phyloP scores from a whole-genome alignment of 2,329 filamentous ascomycete species.

The Ceratocystiopsis minuta region DNA sequence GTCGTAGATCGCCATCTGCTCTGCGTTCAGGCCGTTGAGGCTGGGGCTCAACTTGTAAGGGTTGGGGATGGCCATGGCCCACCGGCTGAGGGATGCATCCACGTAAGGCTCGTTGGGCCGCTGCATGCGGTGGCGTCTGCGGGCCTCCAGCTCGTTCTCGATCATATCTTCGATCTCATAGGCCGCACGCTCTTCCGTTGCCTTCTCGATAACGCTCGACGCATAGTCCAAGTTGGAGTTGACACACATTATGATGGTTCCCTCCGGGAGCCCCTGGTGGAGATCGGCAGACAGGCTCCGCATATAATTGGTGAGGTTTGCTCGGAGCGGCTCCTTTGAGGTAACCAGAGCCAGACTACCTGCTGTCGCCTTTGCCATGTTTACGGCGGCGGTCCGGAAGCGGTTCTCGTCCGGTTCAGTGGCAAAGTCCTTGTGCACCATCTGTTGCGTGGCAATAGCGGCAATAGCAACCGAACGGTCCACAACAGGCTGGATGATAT shows the following conservation, averaged over 20 bases:
- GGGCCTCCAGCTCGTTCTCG: conserved; percentile 58
- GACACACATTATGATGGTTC: conserved; percentile 94
- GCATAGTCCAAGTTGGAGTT: conserved; percentile 93
- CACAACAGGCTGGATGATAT: conserved; percentile 94
- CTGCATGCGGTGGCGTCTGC: conserved; percentile 56
- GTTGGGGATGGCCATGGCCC: conserved; percentile 85
- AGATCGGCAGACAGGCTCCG: conserved; percentile 50
- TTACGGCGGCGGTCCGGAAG: conserved; percentile 70
- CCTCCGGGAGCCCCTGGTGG: conserved; percentile 73
- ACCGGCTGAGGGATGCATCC: conserved; percentile 65
- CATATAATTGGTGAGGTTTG: conserved; percentile 96
- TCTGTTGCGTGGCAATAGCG: conserved; percentile 86
- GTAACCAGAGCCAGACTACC: conserved; percentile 93
- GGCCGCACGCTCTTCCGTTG: conserved; percentile 81
- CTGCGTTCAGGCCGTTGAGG: conserved; percentile 56
- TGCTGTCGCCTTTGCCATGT: conserved; percentile 86
- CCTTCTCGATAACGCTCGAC: conserved; percentile 85
- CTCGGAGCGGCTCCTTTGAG: conserved; percentile 87
- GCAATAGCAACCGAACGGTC: conserved; percentile 96
- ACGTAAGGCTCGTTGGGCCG: conserved; percentile 73
- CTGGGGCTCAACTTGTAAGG: conserved; percentile 72
- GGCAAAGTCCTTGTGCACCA: conserved; percentile 91
- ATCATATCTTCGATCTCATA: conserved; percentile 93
- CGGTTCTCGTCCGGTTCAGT: conserved; percentile 82
- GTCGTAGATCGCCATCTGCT: conserved; percentile 92